These are phyloP conservation scores for Leccinum boreale DNA, from an alignment of 768 basidiomycete genomes.

Conservation along the genomic window DNA sequence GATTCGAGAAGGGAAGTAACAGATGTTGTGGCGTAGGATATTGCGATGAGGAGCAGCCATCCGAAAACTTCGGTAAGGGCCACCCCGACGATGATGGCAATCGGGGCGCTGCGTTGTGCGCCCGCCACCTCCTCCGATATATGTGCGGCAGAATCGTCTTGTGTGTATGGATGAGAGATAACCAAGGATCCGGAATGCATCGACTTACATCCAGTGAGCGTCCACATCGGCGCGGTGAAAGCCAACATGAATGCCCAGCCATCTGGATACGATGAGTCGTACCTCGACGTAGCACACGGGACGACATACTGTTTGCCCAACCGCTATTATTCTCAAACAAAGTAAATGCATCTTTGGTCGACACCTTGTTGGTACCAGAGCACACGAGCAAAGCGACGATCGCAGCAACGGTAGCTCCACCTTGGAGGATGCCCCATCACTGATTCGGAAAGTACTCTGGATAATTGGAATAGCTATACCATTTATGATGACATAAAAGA, in stretches of 20 bases:
- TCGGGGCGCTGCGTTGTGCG: conserved; percentile 61
- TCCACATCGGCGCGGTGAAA: conserved; percentile 79
- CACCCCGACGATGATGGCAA: conserved; percentile 68
- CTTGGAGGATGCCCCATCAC: conserved; percentile 31
- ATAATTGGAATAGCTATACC: conserved; percentile 34
- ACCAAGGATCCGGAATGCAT: background rate
- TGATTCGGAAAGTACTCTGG: background rate
- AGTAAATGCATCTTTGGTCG: conserved; percentile 66
- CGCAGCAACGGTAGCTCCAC: conserved; percentile 63
- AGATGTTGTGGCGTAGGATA: conserved; percentile 61
- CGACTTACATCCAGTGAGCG: conserved; percentile 65
- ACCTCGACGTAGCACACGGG: background rate
- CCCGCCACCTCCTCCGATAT: conserved; percentile 70
- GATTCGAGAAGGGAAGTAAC: conserved; percentile 47
- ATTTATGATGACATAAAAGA: conserved; percentile 65
- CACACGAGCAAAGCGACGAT: conserved; percentile 57
- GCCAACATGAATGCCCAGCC: conserved; percentile 73
- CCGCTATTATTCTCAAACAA: conserved; percentile 69
- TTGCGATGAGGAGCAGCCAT: conserved; percentile 60
- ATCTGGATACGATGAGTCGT: conserved; percentile 34
- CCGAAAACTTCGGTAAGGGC: conserved; percentile 56
- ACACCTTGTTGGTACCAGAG: conserved; percentile 54
- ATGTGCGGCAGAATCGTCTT: conserved; percentile 76
- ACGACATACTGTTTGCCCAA: conserved; percentile 53
- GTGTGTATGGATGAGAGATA: background rate